Percentiles rank a stretch among this genome's conserved stretches.
These are phyloP conservation scores for Hydrangea macrophylla DNA, from an alignment of 148 eudicot genomes.

Conservation along the genomic window DNA sequence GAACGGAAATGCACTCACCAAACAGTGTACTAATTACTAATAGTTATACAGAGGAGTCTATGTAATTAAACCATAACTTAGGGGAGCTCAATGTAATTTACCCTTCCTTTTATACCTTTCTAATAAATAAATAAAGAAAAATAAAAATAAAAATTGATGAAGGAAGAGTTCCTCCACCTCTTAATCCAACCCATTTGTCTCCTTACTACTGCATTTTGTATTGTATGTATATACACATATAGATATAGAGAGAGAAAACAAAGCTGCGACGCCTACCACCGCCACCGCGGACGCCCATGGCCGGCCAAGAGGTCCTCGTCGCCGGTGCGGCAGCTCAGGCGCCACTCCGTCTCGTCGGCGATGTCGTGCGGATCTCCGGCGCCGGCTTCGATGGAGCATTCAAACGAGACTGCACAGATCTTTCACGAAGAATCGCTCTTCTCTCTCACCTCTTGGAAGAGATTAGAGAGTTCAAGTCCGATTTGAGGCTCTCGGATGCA, in stretches of 20 bases:
- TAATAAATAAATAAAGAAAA: too few relatives aligned
- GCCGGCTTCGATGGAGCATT: conserved; percentile 49
- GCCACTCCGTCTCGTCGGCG: conserved; percentile 42
- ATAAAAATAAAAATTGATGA: too few relatives aligned
- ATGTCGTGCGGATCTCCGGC: conserved; percentile 34
- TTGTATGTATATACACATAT: background rate
- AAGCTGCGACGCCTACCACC: too few relatives aligned
- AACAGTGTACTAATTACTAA: too few relatives aligned
- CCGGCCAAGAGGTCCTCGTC: conserved; percentile 26
- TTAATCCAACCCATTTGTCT: background rate
- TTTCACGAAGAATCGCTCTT: conserved; percentile 63
- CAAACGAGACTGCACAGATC: conserved; percentile 76
- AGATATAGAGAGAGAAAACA: background rate
- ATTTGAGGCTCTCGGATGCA: conserved; percentile 9
- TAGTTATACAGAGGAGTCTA: too few relatives aligned
- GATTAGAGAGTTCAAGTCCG: conserved; percentile 35
- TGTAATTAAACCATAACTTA: too few relatives aligned
- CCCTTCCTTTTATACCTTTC: too few relatives aligned
- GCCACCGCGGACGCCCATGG: conserved; percentile 12
- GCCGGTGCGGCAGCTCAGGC: conserved; percentile 14
- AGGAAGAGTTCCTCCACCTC: too few relatives aligned
- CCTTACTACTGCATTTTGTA: background rate
- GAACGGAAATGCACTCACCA: too few relatives aligned
- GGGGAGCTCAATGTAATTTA: too few relatives aligned
- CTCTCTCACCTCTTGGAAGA: conserved; percentile 73